Percentiles rank a stretch among this genome's conserved stretches.
Evolutionary conservation across 371 early-diverging fungal species (phyloP).

Genomic region (Circinella minor): DNA sequence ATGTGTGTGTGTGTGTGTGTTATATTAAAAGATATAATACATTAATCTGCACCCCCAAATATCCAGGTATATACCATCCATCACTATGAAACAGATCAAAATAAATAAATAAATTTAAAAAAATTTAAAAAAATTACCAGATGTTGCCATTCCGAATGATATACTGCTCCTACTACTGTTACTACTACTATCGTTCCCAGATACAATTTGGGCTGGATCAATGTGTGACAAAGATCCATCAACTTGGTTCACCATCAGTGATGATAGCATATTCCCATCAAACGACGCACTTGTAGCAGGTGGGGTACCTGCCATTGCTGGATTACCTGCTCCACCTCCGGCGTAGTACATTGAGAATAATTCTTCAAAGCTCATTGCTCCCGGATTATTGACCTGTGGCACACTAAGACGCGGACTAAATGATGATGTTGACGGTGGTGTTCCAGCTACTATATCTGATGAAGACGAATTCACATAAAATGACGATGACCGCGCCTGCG

Average conservation of each 20-base stretch:
- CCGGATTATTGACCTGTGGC: conserved; percentile 16
- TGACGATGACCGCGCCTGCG: conserved; percentile 26
- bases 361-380: conserved; percentile 33
- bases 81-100: conserved; percentile 1
- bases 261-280: conserved; percentile 14
- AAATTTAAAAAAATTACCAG: conserved; percentile 15
- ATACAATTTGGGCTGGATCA: conserved; percentile 40
- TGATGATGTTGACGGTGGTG: background rate
- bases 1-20: too few species aligned
- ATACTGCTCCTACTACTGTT: background rate
- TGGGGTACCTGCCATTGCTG: background rate
- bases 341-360: conserved; percentile 25
- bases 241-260: conserved; percentile 12
- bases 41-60: too few species aligned
- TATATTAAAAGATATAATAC: too few species aligned
- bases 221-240: conserved; percentile 33
- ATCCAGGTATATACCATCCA: background rate
- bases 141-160: conserved; percentile 5
- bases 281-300: conserved; percentile 5
- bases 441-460: background rate
- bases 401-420: background rate
- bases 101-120: background rate
- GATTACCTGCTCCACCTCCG: background rate
- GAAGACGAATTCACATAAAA: conserved; percentile 5
- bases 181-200: background rate